Percentiles rank a stretch among this genome's conserved stretches.
phyloP scores from a whole-genome alignment of 2,329 filamentous ascomycete species.

The Colletotrichum filicis region DNA sequence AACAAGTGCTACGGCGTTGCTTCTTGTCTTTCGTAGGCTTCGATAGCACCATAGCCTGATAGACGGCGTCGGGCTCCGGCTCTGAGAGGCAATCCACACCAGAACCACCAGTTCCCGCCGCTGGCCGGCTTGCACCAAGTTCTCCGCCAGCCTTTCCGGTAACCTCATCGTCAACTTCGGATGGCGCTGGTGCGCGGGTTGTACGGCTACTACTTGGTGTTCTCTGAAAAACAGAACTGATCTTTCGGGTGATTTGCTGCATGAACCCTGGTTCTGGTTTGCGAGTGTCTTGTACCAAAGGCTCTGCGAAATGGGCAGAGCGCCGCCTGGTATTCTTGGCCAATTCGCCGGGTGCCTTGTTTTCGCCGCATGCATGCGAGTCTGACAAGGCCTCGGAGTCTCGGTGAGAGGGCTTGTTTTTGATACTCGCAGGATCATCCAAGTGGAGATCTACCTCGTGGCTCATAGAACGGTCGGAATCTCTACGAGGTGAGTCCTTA shows the following conservation, averaged over 20 bases:
- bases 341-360: neutral
- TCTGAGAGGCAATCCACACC: neutral
- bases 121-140: neutral
- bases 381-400: neutral
- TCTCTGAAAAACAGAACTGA: conserved; percentile 27
- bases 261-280: conserved; percentile 1
- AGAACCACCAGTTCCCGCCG: too few relatives aligned
- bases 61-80: neutral
- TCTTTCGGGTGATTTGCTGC: conserved; percentile 21
- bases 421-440: neutral
- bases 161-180: neutral
- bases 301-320: neutral
- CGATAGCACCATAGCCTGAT: conserved; percentile 9
- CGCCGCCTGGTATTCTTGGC: neutral
- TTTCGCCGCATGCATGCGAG: neutral
- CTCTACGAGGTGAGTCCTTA: conserved; percentile 30
- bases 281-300: neutral
- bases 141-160: neutral
- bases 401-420: neutral
- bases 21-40: neutral
- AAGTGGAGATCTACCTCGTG: conserved; percentile 38
- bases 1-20: neutral
- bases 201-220: neutral
- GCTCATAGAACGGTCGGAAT: conserved; percentile 32
- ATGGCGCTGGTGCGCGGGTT: conserved; percentile 7